Percentiles rank a stretch among this genome's conserved stretches.
These are phyloP conservation scores for Daldinia concentrica DNA, from an alignment of 495 filamentous ascomycete genomes.

Conservation along the genomic window DNA sequence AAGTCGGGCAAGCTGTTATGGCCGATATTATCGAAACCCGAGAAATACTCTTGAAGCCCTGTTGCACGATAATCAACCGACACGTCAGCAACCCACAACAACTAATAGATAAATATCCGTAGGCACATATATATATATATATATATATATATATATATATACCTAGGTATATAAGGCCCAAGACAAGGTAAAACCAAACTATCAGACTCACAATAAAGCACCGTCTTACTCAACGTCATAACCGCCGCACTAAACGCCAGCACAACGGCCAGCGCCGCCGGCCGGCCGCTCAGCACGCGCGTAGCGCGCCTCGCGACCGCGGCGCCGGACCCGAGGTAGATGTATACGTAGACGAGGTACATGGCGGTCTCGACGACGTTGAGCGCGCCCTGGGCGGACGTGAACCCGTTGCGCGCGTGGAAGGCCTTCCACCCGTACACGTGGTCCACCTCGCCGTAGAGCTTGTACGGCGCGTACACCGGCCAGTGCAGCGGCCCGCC, in stretches of 20 bases:
- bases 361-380: conserved; percentile 77
- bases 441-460: conserved; percentile 83
- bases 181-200: conserved; percentile 1
- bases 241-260: conserved; percentile 73
- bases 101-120: not conserved
- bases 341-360: conserved; percentile 74
- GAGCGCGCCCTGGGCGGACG: conserved; percentile 75
- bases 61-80: not conserved
- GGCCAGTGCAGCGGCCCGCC: conserved; percentile 78
- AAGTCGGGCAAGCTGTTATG: conserved; percentile 71
- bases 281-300: conserved; percentile 61
- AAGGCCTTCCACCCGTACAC: conserved; percentile 86
- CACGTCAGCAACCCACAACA: conserved; percentile 4
- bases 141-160: too few species aligned
- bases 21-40: conserved; percentile 79
- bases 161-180: not conserved
- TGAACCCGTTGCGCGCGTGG: conserved; percentile 77
- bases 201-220: conserved; percentile 76
- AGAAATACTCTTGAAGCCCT: conserved; percentile 83
- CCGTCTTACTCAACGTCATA: conserved; percentile 89
- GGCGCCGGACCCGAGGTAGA: conserved; percentile 63
- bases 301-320: conserved; percentile 45
- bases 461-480: conserved; percentile 80
- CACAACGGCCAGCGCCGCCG: conserved; percentile 70
- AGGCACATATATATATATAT: too few species aligned